A percentile compares a stretch with the other conserved stretches of the same genome.
Evolutionary conservation across 2,329 filamentous ascomycete species (phyloP).

Genomic region (Penicillium sp.): DNA sequence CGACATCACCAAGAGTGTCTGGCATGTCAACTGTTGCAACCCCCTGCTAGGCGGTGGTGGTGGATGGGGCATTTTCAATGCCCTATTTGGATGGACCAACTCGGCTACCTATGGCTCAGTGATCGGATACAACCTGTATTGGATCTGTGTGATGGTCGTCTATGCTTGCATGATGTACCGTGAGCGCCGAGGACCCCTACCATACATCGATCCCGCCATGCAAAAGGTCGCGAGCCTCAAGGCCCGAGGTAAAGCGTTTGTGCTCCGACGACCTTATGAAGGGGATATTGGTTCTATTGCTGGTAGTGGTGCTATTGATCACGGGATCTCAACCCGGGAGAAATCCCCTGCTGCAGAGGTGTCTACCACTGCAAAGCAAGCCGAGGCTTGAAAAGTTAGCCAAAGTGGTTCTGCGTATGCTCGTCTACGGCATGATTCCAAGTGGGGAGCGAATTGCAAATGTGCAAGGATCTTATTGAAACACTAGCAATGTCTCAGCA

Average conservation of each 20-base stretch:
- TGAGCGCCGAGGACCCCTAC: slow-evolving; percentile 22
- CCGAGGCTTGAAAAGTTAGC: slow-evolving; percentile 1
- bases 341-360: slow-evolving; percentile 8
- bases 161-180: slow-evolving; percentile 24
- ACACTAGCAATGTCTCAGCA: not conserved
- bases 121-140: slow-evolving; percentile 85
- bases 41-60: slow-evolving; percentile 72
- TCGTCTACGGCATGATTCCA: not conserved
- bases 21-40: slow-evolving; percentile 86
- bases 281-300: not conserved
- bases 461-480: not conserved
- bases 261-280: slow-evolving; percentile 18
- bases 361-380: slow-evolving; percentile 7
- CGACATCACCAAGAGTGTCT: slow-evolving; percentile 75
- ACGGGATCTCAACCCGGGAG: slow-evolving; percentile 5
- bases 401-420: not conserved
- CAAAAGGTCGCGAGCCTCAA: slow-evolving; percentile 12
- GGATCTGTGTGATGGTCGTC: slow-evolving; percentile 49
- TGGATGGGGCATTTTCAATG: slow-evolving; percentile 86
- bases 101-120: slow-evolving; percentile 86
- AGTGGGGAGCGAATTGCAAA: not conserved
- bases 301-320: slow-evolving; percentile 14
- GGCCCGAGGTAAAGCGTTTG: slow-evolving; percentile 19
- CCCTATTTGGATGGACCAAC: slow-evolving; percentile 84
- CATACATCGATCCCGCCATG: slow-evolving; percentile 22